Evolutionary conservation across 108 stramenopile genomes (phyloP).

Genomic region (Phaeodactylum tricornutum): DNA sequence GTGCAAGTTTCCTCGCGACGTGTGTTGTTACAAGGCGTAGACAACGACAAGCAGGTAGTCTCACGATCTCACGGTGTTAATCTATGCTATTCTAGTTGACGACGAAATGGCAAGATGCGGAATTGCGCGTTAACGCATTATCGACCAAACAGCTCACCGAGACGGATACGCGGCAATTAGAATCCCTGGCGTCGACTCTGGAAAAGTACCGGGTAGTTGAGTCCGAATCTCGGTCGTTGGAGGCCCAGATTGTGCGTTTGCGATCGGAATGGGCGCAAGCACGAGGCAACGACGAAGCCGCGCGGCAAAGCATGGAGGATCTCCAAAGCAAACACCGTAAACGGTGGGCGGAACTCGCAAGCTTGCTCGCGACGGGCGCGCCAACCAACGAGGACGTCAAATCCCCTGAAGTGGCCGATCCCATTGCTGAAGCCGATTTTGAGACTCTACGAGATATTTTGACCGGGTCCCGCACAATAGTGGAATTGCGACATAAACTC

Average conservation of each 20-base stretch:
- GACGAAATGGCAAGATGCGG: conserved; percentile 34
- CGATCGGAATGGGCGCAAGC: conserved; percentile 50
- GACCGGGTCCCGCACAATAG: conserved; percentile 22
- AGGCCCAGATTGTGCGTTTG: conserved; percentile 24
- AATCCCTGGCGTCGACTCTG: conserved; percentile 31
- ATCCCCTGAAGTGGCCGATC: too few species aligned
- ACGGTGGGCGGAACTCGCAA: conserved; percentile 56
- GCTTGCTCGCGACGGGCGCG: too few species aligned
- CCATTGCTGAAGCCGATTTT: too few species aligned
- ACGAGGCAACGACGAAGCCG: conserved; percentile 49
- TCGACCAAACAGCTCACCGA: conserved; percentile 19
- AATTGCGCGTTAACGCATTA: conserved; percentile 51
- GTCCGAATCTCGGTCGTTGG: conserved; percentile 23
- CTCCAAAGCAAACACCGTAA: conserved; percentile 52
- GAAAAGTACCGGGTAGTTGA: conserved; percentile 37
- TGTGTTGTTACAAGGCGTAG: too few species aligned
- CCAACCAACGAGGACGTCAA: too few species aligned
- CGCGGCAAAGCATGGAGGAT: conserved; percentile 54
- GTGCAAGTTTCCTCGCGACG: too few species aligned
- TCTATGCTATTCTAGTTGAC: conserved; percentile 29
- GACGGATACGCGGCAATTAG: conserved; percentile 28
- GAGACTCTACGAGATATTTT: too few species aligned
- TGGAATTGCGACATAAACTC: conserved; percentile 70
- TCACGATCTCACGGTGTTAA: not conserved
- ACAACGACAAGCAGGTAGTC: not conserved